These are phyloP conservation scores for Colletotrichum tofieldiae DNA, from an alignment of 2,329 filamentous ascomycete species.

Conservation along the genomic window DNA sequence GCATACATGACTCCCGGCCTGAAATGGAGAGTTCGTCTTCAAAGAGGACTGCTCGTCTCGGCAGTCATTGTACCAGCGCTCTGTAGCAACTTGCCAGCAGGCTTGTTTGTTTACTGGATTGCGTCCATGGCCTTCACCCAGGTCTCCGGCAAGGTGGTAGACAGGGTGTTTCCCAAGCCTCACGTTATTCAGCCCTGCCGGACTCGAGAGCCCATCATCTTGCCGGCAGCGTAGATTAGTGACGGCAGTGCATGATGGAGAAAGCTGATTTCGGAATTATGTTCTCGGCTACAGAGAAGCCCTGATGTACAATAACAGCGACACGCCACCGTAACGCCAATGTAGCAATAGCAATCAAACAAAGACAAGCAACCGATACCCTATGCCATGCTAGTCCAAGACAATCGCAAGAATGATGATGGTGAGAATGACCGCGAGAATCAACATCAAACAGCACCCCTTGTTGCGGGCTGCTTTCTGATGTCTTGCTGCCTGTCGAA, in stretches of 20 bases:
- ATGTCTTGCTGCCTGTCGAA: slow-evolving; percentile 88
- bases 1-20: neutral
- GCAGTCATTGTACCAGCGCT: slow-evolving; percentile 51
- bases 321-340: slow-evolving; percentile 35
- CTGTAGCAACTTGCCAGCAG: slow-evolving; percentile 55
- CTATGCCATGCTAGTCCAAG: slow-evolving; percentile 68
- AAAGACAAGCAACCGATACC: slow-evolving; percentile 5
- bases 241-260: neutral
- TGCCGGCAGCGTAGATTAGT: neutral
- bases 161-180: neutral
- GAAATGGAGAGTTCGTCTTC: slow-evolving; percentile 29
- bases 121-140: slow-evolving; percentile 45
- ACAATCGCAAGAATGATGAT: slow-evolving; percentile 92
- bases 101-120: slow-evolving; percentile 60
- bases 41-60: slow-evolving; percentile 17
- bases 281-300: slow-evolving; percentile 13
- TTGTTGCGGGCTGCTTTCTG: slow-evolving; percentile 97
- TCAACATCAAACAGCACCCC: slow-evolving; percentile 91
- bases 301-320: slow-evolving; percentile 41
- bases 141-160: neutral
- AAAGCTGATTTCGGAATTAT: slow-evolving; percentile 14
- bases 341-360: slow-evolving; percentile 19
- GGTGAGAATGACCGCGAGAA: slow-evolving; percentile 89
- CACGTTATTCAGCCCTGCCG: neutral
- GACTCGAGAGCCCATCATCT: neutral